A percentile compares a stretch with the other conserved stretches of the same genome.
These are phyloP conservation scores for Penicillium malachiteum DNA, from an alignment of 495 filamentous ascomycete species.

Conservation along the genomic window DNA sequence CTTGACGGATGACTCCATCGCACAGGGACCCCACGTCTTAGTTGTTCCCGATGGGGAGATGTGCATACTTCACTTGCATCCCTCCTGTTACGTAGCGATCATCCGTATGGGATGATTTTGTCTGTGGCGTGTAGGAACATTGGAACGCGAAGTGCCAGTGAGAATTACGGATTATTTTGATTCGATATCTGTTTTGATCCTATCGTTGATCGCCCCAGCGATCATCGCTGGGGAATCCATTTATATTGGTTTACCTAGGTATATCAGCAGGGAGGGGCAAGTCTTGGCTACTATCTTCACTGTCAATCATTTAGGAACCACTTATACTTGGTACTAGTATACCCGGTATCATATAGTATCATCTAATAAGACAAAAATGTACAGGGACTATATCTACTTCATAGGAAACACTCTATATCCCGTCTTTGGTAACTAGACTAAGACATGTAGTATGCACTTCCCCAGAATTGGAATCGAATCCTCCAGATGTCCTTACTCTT, in stretches of 20 bases:
- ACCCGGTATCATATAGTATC: no score
- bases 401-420: no score
- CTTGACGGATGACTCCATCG: conserved; percentile 15
- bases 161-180: not conserved
- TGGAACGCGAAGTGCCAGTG: not conserved
- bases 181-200: no score
- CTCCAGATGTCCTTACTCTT: no score
- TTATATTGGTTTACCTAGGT: not conserved
- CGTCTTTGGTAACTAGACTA: no score
- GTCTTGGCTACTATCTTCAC: not conserved
- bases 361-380: no score
- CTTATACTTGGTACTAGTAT: not conserved
- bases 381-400: no score
- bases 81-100: conserved; percentile 13
- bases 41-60: conserved; percentile 19
- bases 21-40: conserved; percentile 14
- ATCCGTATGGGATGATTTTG: not conserved
- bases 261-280: not conserved
- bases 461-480: no score
- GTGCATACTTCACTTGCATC: conserved; percentile 8
- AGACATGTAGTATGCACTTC: no score
- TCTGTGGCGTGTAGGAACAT: not conserved
- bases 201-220: not conserved
- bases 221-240: not conserved
- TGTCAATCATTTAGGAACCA: not conserved